Evolutionary conservation across 225 moss, liverwort and hornwort species (phyloP).

Genomic region (Straminergon stramineum): DNA sequence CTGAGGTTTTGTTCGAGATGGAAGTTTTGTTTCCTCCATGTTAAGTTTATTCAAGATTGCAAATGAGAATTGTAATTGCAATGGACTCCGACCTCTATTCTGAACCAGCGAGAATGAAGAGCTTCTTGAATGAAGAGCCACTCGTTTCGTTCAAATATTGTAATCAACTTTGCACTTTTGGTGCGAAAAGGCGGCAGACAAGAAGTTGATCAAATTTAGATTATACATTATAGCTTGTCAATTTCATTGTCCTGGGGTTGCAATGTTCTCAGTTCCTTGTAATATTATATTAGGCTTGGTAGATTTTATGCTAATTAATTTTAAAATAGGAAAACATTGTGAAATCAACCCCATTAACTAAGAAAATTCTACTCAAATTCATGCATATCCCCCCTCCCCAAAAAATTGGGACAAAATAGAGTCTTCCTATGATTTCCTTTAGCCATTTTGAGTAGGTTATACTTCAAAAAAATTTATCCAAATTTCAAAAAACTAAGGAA

Average conservation of each 20-base stretch:
- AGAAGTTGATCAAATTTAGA: not conserved
- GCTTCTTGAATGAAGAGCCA: not conserved
- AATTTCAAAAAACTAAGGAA: not conserved
- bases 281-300: not conserved
- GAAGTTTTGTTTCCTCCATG: not conserved
- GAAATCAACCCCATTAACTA: not conserved
- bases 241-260: not conserved
- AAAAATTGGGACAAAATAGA: not conserved
- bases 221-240: not conserved
- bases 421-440: not conserved
- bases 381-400: too few relatives aligned
- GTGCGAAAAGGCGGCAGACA: accelerated
- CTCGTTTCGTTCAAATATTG: not conserved
- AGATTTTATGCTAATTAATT: not conserved
- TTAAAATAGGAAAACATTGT: not conserved
- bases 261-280: not conserved
- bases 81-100: not conserved
- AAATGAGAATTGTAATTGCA: not conserved
- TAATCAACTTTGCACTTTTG: too few relatives aligned
- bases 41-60: not conserved
- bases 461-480: too few relatives aligned
- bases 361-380: not conserved
- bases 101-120: not conserved
- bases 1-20: not conserved
- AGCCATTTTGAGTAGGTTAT: not conserved